Conservation (phyloP, 164 flowering plant species). For the Magnolia officinalis region DNA sequence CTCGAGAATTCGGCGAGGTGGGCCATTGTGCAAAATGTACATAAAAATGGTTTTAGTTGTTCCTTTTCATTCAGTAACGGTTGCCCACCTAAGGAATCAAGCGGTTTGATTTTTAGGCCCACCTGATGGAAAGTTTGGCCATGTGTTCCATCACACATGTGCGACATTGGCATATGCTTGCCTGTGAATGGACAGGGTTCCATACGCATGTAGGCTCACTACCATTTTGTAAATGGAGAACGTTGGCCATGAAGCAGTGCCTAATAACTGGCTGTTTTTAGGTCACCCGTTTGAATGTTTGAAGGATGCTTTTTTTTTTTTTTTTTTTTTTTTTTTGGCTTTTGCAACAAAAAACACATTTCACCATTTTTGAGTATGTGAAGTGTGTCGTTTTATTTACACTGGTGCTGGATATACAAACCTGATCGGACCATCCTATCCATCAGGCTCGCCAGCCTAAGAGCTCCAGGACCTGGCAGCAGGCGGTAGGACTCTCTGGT, state of each 20-base stretch:
- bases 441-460: conserved; percentile 42
- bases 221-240: too few relatives aligned
- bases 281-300: too few relatives aligned
- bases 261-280: too few relatives aligned
- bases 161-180: not conserved
- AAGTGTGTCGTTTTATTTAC: conserved; percentile 10
- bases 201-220: too few relatives aligned
- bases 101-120: not conserved
- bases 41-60: too few relatives aligned
- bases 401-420: conserved; percentile 36
- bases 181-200: not conserved
- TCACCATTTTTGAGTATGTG: not conserved
- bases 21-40: too few relatives aligned
- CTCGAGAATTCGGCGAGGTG: too few relatives aligned
- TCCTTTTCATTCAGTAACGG: too few relatives aligned
- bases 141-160: not conserved
- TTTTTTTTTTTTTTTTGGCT: too few relatives aligned
- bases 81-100: not conserved
- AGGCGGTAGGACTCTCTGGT: conserved; percentile 43
- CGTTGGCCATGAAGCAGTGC: too few relatives aligned
- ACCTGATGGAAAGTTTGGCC: not conserved
- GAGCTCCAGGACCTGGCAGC: conserved; percentile 58
- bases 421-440: conserved; percentile 24
- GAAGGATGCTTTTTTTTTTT: too few relatives aligned
- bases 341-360: too few relatives aligned